Conservation (phyloP, 1,284 basidiomycete genomes). For the Sporisorium sorghi region DNA sequence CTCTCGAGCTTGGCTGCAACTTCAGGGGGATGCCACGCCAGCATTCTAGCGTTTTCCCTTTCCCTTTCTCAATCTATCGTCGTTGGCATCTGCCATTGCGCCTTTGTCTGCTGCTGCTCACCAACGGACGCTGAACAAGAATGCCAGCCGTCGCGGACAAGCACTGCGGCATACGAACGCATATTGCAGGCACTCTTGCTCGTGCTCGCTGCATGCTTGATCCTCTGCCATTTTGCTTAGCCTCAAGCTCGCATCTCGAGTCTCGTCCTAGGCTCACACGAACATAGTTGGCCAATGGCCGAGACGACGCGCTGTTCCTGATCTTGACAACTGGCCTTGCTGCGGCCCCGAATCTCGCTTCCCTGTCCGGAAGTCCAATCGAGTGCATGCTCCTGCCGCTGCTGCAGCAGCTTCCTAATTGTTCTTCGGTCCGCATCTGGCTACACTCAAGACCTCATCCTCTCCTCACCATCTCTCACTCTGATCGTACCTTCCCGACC, state of each 20-base stretch:
- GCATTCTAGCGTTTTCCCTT: not conserved
- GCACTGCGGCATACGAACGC: not conserved
- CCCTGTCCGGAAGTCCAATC: too few relatives aligned
- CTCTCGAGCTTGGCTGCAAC: not conserved
- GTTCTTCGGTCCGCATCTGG: not conserved
- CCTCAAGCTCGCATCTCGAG: not conserved
- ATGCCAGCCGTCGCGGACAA: not conserved
- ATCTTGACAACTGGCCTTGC: not conserved
- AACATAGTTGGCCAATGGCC: too few relatives aligned
- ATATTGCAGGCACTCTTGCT: slow-evolving; percentile 1
- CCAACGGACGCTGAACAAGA: not conserved
- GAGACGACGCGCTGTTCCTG: not conserved
- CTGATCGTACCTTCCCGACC: not conserved
- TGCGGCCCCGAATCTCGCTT: too few relatives aligned
- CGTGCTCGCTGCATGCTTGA: not conserved
- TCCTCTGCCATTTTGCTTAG: not conserved
- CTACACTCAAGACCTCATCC: not conserved
- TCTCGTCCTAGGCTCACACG: too few relatives aligned
- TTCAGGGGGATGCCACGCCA: not conserved
- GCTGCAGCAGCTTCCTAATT: not conserved
- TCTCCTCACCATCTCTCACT: not conserved
- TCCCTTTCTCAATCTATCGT: too few relatives aligned
- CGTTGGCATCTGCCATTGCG: not conserved
- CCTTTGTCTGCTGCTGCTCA: too few relatives aligned
- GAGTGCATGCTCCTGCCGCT: not conserved